Evolutionary conservation across 441 rosid genomes (phyloP).

Genomic region (Corymbia citriodora): DNA sequence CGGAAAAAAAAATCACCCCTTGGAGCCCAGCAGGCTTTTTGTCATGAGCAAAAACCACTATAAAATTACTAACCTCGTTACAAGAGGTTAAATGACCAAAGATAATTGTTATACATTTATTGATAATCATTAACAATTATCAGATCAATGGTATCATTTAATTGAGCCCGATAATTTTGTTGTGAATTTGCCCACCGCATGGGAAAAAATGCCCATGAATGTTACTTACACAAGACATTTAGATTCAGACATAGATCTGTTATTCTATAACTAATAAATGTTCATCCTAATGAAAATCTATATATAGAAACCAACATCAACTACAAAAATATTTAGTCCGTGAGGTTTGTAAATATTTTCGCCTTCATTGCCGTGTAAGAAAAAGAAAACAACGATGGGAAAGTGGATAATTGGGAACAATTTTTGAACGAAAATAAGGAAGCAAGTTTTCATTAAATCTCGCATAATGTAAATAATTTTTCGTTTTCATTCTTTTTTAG

Average conservation of each 20-base stretch:
- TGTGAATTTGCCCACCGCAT: neutral
- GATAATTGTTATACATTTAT: neutral
- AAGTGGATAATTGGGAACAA: neutral
- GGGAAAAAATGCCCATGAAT: neutral
- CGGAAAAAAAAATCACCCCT: neutral
- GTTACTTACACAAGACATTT: neutral
- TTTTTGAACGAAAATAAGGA: neutral
- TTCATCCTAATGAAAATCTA: neutral
- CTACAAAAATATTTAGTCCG: neutral
- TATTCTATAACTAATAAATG: neutral
- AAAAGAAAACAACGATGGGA: neutral
- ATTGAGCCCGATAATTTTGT: neutral
- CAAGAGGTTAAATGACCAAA: neutral
- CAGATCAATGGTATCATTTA: neutral
- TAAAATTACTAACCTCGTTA: neutral
- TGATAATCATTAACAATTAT: neutral
- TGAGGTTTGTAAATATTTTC: neutral
- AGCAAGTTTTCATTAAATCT: too few relatives aligned
- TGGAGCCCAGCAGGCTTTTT: neutral
- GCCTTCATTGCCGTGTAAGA: neutral
- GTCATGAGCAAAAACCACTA: neutral
- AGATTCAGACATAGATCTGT: neutral
- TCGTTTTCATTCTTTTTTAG: too few relatives aligned
- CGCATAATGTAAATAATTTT: too few relatives aligned
- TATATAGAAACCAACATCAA: neutral